Evolutionary conservation across 371 early-diverging fungal species (phyloP).

Genomic region (Mucor irregularis): DNA sequence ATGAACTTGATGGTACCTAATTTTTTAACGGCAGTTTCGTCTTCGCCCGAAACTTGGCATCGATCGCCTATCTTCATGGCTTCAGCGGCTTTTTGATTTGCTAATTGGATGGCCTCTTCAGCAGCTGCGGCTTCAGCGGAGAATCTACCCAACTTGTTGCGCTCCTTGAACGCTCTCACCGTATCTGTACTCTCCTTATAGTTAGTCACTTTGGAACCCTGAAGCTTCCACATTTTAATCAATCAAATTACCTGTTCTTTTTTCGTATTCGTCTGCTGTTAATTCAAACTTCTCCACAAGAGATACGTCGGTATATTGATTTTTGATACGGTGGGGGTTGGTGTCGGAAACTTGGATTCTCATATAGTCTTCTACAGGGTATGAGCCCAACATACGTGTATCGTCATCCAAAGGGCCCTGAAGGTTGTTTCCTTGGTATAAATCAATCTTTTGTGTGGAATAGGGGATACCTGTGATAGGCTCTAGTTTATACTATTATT

Average conservation of each 20-base stretch:
- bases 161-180: constrained; percentile 87
- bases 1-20: constrained; percentile 84
- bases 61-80: constrained; percentile 76
- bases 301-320: constrained; percentile 84
- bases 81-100: constrained; percentile 50
- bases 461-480: constrained; percentile 91
- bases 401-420: constrained; percentile 71
- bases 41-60: constrained; percentile 74
- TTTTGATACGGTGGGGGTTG: constrained; percentile 67
- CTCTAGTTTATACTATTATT: constrained; percentile 73
- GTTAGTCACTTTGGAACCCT: background rate
- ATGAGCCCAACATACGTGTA: constrained; percentile 79
- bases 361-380: constrained; percentile 84
- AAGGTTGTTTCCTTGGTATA: constrained; percentile 60
- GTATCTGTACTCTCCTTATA: constrained; percentile 54
- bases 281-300: constrained; percentile 93
- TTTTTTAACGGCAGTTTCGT: constrained; percentile 50
- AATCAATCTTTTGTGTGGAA: constrained; percentile 62
- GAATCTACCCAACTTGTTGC: constrained; percentile 89
- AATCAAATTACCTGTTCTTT: constrained; percentile 59
- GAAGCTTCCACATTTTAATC: background rate
- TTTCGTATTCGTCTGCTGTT: constrained; percentile 83
- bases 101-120: constrained; percentile 34
- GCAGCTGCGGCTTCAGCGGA: constrained; percentile 50
- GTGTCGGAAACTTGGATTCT: constrained; percentile 67